Evolutionary conservation across 1,284 basidiomycete species (phyloP).

Genomic region (Boletus semigastroideus): DNA sequence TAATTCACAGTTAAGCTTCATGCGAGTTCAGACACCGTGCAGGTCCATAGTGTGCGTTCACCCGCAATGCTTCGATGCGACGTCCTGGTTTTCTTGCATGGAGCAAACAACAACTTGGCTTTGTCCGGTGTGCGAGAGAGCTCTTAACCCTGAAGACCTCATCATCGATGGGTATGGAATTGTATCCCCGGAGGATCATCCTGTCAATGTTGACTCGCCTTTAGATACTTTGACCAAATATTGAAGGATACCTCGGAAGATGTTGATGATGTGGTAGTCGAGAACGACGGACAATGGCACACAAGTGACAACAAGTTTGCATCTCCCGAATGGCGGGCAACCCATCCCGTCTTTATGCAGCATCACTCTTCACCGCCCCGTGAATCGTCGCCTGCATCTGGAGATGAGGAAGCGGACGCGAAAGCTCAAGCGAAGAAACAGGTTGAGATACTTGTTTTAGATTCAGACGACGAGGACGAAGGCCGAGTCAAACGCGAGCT

Average conservation of each 20-base stretch:
- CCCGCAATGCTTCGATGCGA: conserved; percentile 94
- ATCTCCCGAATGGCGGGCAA: conserved; percentile 66
- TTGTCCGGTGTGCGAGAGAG: conserved; percentile 92
- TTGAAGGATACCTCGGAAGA: conserved; percentile 72
- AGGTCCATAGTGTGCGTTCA: conserved; percentile 87
- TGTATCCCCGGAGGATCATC: not conserved
- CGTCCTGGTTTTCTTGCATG: conserved; percentile 93
- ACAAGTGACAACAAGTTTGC: conserved; percentile 84
- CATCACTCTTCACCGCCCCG: conserved; percentile 34
- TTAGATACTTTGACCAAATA: conserved; percentile 83
- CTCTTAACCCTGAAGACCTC: conserved; percentile 77
- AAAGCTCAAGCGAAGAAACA: conserved; percentile 41
- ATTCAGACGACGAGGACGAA: conserved; percentile 76
- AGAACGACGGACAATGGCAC: conserved; percentile 95
- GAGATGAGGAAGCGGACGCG: conserved; percentile 42
- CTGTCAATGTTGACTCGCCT: not conserved
- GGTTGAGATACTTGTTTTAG: conserved; percentile 70
- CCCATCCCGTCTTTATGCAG: conserved; percentile 41
- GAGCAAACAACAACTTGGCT: conserved; percentile 95
- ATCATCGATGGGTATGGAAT: conserved; percentile 84
- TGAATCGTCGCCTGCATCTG: conserved; percentile 34
- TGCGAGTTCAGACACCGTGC: conserved; percentile 83
- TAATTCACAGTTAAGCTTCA: conserved; percentile 75
- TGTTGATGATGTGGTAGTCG: conserved; percentile 91
- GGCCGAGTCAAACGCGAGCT: conserved; percentile 71